Conservation (phyloP, 768 basidiomycete species). For the Mycena epipterygia region DNA sequence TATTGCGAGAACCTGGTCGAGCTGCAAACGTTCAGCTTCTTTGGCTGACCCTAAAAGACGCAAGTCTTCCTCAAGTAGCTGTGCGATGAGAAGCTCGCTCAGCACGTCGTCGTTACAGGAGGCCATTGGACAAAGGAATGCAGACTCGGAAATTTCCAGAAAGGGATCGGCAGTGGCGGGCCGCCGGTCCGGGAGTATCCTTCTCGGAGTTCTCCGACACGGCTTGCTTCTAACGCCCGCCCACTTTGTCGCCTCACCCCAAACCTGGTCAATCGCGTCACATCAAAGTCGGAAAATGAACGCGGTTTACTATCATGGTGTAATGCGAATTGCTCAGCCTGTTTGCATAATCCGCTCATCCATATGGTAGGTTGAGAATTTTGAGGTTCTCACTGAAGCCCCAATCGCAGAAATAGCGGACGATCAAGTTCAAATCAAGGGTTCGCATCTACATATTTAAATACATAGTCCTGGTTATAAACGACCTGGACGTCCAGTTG, state of each 20-base stretch:
- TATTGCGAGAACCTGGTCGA: constrained; percentile 44
- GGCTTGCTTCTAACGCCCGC: neutral
- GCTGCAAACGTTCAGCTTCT: constrained; percentile 50
- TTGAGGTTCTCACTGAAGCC: constrained; percentile 62
- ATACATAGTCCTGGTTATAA: constrained; percentile 23
- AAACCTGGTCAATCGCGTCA: neutral
- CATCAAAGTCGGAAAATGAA: constrained; percentile 50
- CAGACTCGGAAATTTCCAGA: neutral
- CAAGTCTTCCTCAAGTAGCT: constrained; percentile 51
- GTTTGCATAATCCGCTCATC: constrained; percentile 43
- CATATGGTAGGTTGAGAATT: constrained; percentile 44
- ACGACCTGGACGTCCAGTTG: constrained; percentile 52
- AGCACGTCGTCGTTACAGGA: constrained; percentile 40
- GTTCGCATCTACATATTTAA: constrained; percentile 48
- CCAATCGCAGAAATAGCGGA: constrained; percentile 66
- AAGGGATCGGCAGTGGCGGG: neutral
- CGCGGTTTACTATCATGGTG: constrained; percentile 63
- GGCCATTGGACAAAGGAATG: neutral
- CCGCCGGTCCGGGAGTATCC: neutral
- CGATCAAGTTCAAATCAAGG: constrained; percentile 72
- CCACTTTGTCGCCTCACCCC: neutral
- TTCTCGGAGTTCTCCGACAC: neutral
- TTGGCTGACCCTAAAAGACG: constrained; percentile 37
- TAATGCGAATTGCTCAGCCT: constrained; percentile 33
- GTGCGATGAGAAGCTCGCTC: constrained; percentile 50